Evolutionary conservation across 1,139 yeast genomes (phyloP).

Genomic region (Schwanniomyces etchellsii): DNA sequence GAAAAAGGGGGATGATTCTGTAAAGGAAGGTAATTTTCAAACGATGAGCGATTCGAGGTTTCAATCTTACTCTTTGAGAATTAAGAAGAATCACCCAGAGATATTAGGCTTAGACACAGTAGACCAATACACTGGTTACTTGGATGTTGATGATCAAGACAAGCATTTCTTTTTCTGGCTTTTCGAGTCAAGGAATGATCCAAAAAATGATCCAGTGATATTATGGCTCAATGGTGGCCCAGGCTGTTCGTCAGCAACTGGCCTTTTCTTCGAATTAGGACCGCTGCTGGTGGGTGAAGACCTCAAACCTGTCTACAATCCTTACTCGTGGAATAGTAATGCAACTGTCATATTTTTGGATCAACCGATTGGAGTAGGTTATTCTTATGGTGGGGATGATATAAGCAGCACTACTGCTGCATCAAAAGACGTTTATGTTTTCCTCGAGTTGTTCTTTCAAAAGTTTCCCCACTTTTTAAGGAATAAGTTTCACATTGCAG

Average conservation of each 20-base stretch:
- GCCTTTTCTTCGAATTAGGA: slow-evolving; percentile 88
- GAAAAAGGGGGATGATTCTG: background rate
- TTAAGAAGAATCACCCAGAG: slow-evolving; percentile 37
- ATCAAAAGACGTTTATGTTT: slow-evolving; percentile 73
- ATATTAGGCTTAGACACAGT: slow-evolving; percentile 49
- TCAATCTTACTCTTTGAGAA: slow-evolving; percentile 33
- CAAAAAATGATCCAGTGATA: slow-evolving; percentile 75
- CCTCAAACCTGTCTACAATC: slow-evolving; percentile 68
- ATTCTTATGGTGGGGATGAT: slow-evolving; percentile 58
- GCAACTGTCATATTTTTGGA: slow-evolving; percentile 90
- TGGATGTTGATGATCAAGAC: slow-evolving; percentile 49
- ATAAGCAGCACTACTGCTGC: slow-evolving; percentile 65
- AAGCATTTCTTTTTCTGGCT: slow-evolving; percentile 86
- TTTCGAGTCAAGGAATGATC: slow-evolving; percentile 88
- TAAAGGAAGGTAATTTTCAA: slow-evolving; percentile 13
- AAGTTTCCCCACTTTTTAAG: slow-evolving; percentile 58
- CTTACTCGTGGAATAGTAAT: slow-evolving; percentile 81
- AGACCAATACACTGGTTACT: slow-evolving; percentile 60
- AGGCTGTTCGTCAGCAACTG: slow-evolving; percentile 57
- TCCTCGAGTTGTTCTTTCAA: slow-evolving; percentile 70
- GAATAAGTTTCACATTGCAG: slow-evolving; percentile 75
- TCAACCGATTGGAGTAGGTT: slow-evolving; percentile 92
- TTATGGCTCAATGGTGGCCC: slow-evolving; percentile 46
- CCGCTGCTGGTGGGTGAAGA: slow-evolving; percentile 68
- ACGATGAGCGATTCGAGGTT: slow-evolving; percentile 18